Conservation (phyloP, 495 filamentous ascomycete genomes). For the Durotheca rogersii region DNA sequence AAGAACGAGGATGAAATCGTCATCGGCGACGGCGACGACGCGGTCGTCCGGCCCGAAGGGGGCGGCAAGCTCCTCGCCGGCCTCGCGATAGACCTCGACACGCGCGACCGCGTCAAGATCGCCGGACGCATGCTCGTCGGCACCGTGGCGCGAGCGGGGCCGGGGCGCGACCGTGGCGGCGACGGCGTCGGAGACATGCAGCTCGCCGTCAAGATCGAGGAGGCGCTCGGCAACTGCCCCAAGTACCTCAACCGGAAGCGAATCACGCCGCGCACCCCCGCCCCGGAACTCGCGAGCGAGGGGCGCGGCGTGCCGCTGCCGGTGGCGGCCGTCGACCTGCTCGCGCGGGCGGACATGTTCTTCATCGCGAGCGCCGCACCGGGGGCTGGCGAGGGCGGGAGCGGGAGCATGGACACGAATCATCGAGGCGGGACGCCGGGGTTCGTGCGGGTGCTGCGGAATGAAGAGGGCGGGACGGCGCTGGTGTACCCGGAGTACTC, state of each 20-base stretch:
- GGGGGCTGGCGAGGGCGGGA: constrained; percentile 57
- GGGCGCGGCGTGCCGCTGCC: constrained; percentile 36
- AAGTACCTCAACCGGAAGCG: constrained; percentile 79
- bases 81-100: constrained; percentile 67
- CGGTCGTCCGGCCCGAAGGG: constrained; percentile 35
- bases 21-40: constrained; percentile 25
- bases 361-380: constrained; percentile 79
- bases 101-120: constrained; percentile 65
- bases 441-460: constrained; percentile 66
- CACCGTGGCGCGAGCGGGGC: constrained; percentile 31
- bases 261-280: constrained; percentile 54
- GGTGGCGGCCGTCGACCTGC: constrained; percentile 54
- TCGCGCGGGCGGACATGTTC: constrained; percentile 69
- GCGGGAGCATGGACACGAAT: constrained; percentile 78
- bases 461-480: constrained; percentile 45
- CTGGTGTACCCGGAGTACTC: constrained; percentile 78
- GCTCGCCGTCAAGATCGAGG: constrained; percentile 64
- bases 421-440: constrained; percentile 73
- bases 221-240: constrained; percentile 75
- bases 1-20: constrained; percentile 34
- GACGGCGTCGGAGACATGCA: constrained; percentile 58
- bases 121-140: constrained; percentile 63
- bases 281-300: constrained; percentile 53
- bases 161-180: no score
- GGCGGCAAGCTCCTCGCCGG: constrained; percentile 55